A percentile compares a stretch with the other conserved stretches of the same genome.
Conservation (phyloP, 768 basidiomycete genomes). For the Phanerochaete sordida region DNA sequence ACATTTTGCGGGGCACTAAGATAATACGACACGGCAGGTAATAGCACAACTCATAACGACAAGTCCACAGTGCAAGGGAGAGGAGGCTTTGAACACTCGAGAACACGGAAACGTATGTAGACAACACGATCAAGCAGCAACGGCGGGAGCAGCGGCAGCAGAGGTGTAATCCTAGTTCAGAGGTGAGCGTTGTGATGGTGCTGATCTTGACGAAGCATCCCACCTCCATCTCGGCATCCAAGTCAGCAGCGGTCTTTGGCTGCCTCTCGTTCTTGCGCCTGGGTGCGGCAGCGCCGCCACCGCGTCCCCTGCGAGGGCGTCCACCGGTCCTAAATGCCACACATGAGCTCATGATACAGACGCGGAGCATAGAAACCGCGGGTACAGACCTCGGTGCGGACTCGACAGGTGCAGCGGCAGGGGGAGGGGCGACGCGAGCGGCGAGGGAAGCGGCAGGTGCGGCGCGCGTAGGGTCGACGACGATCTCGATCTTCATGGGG, state of each 20-base stretch:
- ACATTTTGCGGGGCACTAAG: conserved; percentile 3
- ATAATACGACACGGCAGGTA: conserved; percentile 2
- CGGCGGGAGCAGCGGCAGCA: conserved; percentile 38
- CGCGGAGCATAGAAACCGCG: background rate
- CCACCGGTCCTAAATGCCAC: conserved; percentile 17
- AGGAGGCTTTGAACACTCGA: background rate
- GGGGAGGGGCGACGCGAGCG: conserved; percentile 80
- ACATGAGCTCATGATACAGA: background rate
- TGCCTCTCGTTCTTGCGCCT: conserved; percentile 52
- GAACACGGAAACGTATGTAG: background rate
- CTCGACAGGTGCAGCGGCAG: conserved; percentile 28
- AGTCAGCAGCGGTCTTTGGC: conserved; percentile 79
- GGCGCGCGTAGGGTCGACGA: conserved; percentile 81
- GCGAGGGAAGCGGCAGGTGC: conserved; percentile 61
- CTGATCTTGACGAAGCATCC: conserved; percentile 16
- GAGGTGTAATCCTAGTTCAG: conserved; percentile 62
- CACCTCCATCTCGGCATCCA: conserved; percentile 99
- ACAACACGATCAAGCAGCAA: conserved; percentile 8
- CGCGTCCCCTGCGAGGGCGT: conserved; percentile 44
- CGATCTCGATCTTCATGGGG: conserved; percentile 98
- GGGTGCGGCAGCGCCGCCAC: conserved; percentile 10
- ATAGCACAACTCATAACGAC: background rate
- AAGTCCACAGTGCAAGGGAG: background rate
- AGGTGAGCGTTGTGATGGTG: background rate
- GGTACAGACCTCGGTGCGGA: conserved; percentile 34